Evolutionary conservation across 352 stramenopile species (phyloP).

Genomic region (Phytopythium vexans): DNA sequence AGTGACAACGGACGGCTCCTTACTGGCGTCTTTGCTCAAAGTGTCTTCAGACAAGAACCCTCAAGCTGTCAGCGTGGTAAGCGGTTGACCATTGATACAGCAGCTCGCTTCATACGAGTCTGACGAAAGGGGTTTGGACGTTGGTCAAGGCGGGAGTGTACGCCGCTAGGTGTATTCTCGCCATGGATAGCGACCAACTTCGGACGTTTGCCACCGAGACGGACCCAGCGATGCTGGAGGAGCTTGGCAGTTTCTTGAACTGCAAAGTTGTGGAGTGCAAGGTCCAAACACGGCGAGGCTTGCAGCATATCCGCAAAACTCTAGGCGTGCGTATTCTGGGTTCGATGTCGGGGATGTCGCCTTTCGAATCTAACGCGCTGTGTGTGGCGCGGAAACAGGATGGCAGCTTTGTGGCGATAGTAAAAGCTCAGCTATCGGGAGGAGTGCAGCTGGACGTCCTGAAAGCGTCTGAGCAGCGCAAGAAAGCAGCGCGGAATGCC

Average conservation of each 20-base stretch:
- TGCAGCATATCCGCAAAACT: constrained; percentile 43
- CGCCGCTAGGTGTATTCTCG: constrained; percentile 44
- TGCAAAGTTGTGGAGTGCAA: constrained; percentile 78
- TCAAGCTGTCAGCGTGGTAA: constrained; percentile 46
- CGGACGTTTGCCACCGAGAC: constrained; percentile 39
- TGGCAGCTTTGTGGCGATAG: constrained; percentile 43
- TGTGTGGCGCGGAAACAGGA: constrained; percentile 23
- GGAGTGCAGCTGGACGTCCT: constrained; percentile 55
- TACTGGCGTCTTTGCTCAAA: constrained; percentile 28
- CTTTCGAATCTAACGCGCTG: not conserved
- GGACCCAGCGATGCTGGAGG: constrained; percentile 42
- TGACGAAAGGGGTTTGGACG: not conserved
- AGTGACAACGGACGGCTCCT: constrained; percentile 18
- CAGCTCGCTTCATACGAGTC: not conserved
- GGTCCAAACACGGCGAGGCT: constrained; percentile 36
- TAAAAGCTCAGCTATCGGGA: constrained; percentile 53
- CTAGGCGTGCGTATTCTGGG: constrained; percentile 35
- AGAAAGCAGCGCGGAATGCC: constrained; percentile 9
- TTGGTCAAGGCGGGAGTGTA: constrained; percentile 36
- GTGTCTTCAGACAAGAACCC: constrained; percentile 42
- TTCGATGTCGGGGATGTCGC: too few relatives aligned
- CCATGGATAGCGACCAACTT: constrained; percentile 37
- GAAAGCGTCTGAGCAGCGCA: constrained; percentile 53
- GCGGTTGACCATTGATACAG: constrained; percentile 1
- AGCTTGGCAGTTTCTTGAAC: constrained; percentile 55